Evolutionary conservation across 1,139 yeast genomes (phyloP), one percentile per base, ranked within the genome.

Genomic region (Pichia inconspicua): DNA sequence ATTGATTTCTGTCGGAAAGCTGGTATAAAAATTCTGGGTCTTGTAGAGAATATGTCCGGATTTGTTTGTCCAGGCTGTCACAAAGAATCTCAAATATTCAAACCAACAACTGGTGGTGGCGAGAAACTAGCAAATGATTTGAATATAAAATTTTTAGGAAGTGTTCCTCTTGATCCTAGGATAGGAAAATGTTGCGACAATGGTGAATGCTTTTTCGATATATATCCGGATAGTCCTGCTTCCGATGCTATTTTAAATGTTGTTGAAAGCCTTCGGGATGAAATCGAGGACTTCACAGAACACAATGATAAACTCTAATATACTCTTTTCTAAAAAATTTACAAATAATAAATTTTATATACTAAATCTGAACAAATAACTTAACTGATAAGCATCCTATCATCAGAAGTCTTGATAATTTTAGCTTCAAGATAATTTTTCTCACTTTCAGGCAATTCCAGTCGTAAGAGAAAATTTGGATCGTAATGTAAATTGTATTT

Each of bases 1-100:
- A 86, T 94, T 35, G 96, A 90, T 64, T 94, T 94, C 59, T 94
- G 98, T 66, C 75, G 79, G 45, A 94, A 92, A 65, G 97, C 97
- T 2, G 83, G 82, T 5, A 89, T 94, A 52, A 82, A 77, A 49
- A 77, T 94, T 4, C 66, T 92, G 47, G 99, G 99, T 0, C 67
- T 94, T 28, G 97, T 94, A 32, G 99, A 94, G 64, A 94, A 94
- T 64, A 94, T 94, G 99, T 80, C 96, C 7, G 98, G 98, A 1
- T 94, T 94, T 69, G 97, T 94, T 15, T 94, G 99, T 64, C 98
- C 98, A 5, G 80, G 74, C 57, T 94, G 99, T 66, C 78, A 86
- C 53, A 95, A 95, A 9, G 88, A 89, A 65, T 85, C 96, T 0
- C 82, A 84, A 59, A 90, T 94, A 12, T 94, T 94, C 67, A 84